Conservation (phyloP, 2,329 filamentous ascomycete genomes). For the Cercospora brassicicola region DNA sequence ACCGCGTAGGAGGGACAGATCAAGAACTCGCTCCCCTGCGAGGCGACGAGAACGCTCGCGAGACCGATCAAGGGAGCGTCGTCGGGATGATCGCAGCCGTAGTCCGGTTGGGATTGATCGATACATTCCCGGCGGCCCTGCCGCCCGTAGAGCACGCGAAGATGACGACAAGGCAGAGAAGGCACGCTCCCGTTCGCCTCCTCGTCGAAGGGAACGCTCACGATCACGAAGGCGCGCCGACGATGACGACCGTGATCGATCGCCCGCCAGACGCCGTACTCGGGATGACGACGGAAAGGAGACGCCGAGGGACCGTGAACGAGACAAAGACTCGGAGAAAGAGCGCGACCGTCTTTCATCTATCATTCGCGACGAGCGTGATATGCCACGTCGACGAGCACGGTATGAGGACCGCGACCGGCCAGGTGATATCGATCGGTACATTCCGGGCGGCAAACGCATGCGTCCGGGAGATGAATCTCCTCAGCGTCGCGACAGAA, state of each 20-base stretch:
- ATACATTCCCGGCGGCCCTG: constrained; percentile 41
- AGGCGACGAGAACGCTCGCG: constrained; percentile 20
- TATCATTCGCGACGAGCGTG: constrained; percentile 21
- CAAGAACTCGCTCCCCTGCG: constrained; percentile 27
- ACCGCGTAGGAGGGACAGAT: constrained; percentile 24
- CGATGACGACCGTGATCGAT: constrained; percentile 21
- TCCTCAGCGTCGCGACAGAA: constrained; percentile 13
- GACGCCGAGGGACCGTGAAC: constrained; percentile 25
- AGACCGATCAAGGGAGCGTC: constrained; percentile 22
- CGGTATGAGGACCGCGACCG: constrained; percentile 36
- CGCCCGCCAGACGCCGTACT: constrained; percentile 10
- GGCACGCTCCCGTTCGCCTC: constrained; percentile 10
- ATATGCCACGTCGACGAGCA: constrained; percentile 17
- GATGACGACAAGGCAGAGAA: constrained; percentile 21
- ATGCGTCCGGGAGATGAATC: constrained; percentile 14
- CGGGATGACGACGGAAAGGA: constrained; percentile 24
- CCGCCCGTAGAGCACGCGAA: constrained; percentile 16
- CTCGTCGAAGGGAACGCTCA: constrained; percentile 11
- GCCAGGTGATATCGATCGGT: constrained; percentile 34
- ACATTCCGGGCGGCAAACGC: constrained; percentile 37
- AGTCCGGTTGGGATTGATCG: constrained; percentile 42
- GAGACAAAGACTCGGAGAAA: constrained; percentile 20
- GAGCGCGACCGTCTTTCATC: constrained; percentile 16
- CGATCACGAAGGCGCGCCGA: constrained; percentile 34
- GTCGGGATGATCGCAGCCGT: constrained; percentile 31